A percentile compares a stretch with the other conserved stretches of the same genome.
Conservation (phyloP, 345 rosid genomes). For the Excoecaria agallocha region DNA sequence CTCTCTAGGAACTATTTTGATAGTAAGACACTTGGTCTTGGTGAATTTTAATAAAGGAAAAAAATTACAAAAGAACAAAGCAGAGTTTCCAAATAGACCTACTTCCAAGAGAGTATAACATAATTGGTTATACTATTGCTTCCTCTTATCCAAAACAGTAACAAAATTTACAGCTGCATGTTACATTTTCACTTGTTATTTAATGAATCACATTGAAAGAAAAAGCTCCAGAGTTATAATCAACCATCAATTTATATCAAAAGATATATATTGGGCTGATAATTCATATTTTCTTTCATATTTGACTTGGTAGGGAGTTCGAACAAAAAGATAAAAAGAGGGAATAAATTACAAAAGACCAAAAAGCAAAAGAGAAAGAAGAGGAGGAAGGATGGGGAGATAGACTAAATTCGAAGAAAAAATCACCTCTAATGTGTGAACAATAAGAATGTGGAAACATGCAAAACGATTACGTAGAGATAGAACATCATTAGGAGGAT, state of each 20-base stretch:
- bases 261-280: background rate
- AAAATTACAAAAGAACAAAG: background rate
- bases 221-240: background rate
- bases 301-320: background rate
- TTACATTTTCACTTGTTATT: background rate
- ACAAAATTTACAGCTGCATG: background rate
- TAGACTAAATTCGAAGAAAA: background rate
- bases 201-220: background rate
- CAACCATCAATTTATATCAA: background rate
- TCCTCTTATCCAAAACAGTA: background rate
- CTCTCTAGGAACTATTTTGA: background rate
- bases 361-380: background rate
- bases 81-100: background rate
- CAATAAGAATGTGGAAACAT: slow-evolving; percentile 63
- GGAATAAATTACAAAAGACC: background rate
- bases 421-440: slow-evolving; percentile 66
- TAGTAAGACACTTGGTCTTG: background rate
- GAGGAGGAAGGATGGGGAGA: background rate
- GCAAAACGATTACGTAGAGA: slow-evolving; percentile 67
- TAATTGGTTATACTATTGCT: background rate
- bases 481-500: slow-evolving; percentile 47
- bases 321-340: background rate
- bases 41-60: background rate
- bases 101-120: background rate
- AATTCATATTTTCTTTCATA: background rate